phyloP scores from a whole-genome alignment of 2,329 filamentous ascomycete species.

The Diplodia mutila region DNA sequence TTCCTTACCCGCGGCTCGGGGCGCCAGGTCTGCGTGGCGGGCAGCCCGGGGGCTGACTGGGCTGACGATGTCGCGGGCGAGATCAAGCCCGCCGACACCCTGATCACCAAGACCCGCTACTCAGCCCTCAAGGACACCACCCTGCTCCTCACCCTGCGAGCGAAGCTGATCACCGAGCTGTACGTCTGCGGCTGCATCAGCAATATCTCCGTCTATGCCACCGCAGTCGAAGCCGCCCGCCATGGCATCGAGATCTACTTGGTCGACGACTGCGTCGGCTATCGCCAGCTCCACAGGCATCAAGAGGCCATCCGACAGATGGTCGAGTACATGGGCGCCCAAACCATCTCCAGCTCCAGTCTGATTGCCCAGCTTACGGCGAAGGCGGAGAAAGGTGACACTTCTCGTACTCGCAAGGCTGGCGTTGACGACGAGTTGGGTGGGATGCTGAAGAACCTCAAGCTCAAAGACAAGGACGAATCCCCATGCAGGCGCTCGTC shows the following conservation, averaged over 20 bases:
- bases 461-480: slow-evolving; percentile 16
- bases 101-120: slow-evolving; percentile 75
- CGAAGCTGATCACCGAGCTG: slow-evolving; percentile 84
- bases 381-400: slow-evolving; percentile 16
- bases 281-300: slow-evolving; percentile 70
- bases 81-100: slow-evolving; percentile 57
- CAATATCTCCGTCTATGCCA: slow-evolving; percentile 89
- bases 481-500: background rate
- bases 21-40: slow-evolving; percentile 46
- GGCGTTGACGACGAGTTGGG: slow-evolving; percentile 1
- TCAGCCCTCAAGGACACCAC: slow-evolving; percentile 80
- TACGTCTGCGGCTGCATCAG: slow-evolving; percentile 86
- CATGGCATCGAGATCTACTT: slow-evolving; percentile 88
- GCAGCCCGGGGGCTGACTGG: slow-evolving; percentile 55
- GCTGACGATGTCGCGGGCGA: slow-evolving; percentile 53
- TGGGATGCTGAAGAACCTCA: slow-evolving; percentile 21
- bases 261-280: slow-evolving; percentile 87
- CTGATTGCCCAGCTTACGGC: slow-evolving; percentile 52
- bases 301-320: slow-evolving; percentile 71
- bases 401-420: slow-evolving; percentile 4
- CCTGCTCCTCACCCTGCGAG: slow-evolving; percentile 76
- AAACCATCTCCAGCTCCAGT: slow-evolving; percentile 62
- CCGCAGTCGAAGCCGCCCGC: slow-evolving; percentile 84
- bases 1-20: slow-evolving; percentile 47
- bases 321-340: slow-evolving; percentile 73